A percentile compares a stretch with the other conserved stretches of the same genome.
phyloP scores from a whole-genome alignment of 495 filamentous ascomycete genomes.

The Tetracladium marchalianum region DNA sequence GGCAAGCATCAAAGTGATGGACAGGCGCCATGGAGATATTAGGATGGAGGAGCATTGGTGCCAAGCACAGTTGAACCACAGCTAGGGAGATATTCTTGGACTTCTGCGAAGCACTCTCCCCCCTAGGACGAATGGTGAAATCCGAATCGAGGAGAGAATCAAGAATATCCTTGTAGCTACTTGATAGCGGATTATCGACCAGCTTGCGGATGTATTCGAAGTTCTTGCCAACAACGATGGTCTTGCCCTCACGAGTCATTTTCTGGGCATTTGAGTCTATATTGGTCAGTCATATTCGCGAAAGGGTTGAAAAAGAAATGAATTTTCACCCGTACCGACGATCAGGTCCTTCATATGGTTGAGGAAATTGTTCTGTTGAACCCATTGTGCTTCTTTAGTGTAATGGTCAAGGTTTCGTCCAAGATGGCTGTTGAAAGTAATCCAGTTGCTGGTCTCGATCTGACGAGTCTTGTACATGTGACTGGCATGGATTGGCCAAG shows the following conservation, averaged over 20 bases:
- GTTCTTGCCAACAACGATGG: constrained; percentile 1
- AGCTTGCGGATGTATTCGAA: constrained; percentile 7
- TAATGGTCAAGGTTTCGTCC: not conserved
- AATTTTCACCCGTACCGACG: not conserved
- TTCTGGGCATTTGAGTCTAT: constrained; percentile 9
- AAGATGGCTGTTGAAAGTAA: not conserved
- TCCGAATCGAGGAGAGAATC: constrained; percentile 11
- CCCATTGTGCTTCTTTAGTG: not conserved
- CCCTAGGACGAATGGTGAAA: not conserved
- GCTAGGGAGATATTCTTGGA: not conserved
- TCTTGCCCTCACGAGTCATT: not conserved
- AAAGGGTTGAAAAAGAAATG: too few species aligned
- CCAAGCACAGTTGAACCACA: constrained; percentile 14
- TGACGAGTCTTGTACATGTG: too few species aligned
- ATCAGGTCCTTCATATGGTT: not conserved
- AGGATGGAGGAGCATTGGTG: constrained; percentile 9
- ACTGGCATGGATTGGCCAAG: too few species aligned
- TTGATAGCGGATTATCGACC: not conserved
- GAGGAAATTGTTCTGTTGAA: not conserved
- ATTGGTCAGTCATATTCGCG: too few species aligned
- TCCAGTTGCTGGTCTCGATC: too few species aligned
- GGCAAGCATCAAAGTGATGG: constrained; percentile 13
- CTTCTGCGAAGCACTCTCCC: not conserved
- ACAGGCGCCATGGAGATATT: constrained; percentile 1
- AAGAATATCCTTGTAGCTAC: constrained; percentile 11